A percentile compares a stretch with the other conserved stretches of the same genome.
Conservation (phyloP, 352 stramenopile species). For the Plasmopara muralis region DNA sequence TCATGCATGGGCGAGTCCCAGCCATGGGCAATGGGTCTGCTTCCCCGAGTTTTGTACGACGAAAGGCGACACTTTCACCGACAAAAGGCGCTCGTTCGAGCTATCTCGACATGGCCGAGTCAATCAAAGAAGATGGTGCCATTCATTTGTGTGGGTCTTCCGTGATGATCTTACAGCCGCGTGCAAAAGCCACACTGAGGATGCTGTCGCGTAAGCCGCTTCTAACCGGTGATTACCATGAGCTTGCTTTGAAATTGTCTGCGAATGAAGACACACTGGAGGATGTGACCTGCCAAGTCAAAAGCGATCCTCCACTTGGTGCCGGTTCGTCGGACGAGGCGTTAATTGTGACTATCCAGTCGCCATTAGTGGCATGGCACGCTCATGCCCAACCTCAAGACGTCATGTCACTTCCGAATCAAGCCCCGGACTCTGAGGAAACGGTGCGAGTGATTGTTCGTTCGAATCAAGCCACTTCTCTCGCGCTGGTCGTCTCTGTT, state of each 20-base stretch:
- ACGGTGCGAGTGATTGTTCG: slow-evolving; percentile 54
- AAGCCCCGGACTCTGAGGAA: slow-evolving; percentile 34
- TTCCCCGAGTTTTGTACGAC: slow-evolving; percentile 75
- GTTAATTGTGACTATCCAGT: slow-evolving; percentile 51
- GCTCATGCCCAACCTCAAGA: slow-evolving; percentile 45
- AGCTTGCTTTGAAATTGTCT: slow-evolving; percentile 51
- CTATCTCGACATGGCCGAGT: slow-evolving; percentile 26
- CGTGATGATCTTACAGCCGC: slow-evolving; percentile 61
- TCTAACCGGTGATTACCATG: slow-evolving; percentile 58
- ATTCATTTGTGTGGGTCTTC: slow-evolving; percentile 37
- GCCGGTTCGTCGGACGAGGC: slow-evolving; percentile 36
- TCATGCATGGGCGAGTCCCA: slow-evolving; percentile 56
- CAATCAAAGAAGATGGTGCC: slow-evolving; percentile 42
- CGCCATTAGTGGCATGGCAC: slow-evolving; percentile 45
- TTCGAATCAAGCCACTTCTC: slow-evolving; percentile 31
- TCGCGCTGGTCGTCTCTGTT: slow-evolving; percentile 44
- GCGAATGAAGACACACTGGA: slow-evolving; percentile 65
- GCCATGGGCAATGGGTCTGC: slow-evolving; percentile 80
- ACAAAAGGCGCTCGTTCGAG: slow-evolving; percentile 18
- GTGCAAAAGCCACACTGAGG: slow-evolving; percentile 52
- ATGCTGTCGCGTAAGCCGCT: slow-evolving; percentile 49
- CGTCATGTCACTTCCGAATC: slow-evolving; percentile 30
- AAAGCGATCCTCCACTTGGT: slow-evolving; percentile 43
- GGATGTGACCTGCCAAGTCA: slow-evolving; percentile 43
- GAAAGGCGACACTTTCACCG: slow-evolving; percentile 71